These are phyloP conservation scores for Malus asiatica DNA, from an alignment of 306 rosid species.

Conservation along the genomic window DNA sequence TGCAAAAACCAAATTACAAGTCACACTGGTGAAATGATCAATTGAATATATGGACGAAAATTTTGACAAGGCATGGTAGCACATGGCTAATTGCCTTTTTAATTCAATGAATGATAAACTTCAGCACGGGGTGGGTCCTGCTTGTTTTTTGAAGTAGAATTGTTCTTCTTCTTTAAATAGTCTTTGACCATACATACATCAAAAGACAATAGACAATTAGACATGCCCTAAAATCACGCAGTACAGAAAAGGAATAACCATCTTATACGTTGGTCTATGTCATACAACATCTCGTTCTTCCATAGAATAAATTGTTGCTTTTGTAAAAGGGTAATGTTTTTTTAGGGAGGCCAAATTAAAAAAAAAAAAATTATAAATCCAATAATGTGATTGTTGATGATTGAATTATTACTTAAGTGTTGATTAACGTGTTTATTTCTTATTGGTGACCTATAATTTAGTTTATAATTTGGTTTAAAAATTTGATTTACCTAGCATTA, in stretches of 20 bases:
- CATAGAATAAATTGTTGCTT: neutral
- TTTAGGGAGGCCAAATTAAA: no score
- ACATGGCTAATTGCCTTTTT: neutral
- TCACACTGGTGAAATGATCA: neutral
- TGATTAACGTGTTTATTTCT: no score
- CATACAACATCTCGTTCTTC: neutral
- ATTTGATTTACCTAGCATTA: no score
- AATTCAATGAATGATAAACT: neutral
- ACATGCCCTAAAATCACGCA: slow-evolving; percentile 29
- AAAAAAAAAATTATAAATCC: no score
- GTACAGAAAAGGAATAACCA: neutral
- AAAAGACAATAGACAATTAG: neutral
- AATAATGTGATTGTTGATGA: no score
- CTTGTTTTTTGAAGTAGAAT: neutral
- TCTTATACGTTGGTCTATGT: neutral
- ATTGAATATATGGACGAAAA: neutral
- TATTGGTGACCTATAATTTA: no score
- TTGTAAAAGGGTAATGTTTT: no score
- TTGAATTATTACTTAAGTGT: no score
- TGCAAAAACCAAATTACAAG: slow-evolving; percentile 1
- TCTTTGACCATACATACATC: neutral
- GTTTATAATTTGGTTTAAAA: no score
- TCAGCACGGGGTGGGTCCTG: neutral
- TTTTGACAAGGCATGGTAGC: neutral
- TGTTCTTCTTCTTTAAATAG: neutral